phyloP scores from a whole-genome alignment of 2,329 filamentous ascomycete genomes.

The Aspergillus hiratsukae region DNA sequence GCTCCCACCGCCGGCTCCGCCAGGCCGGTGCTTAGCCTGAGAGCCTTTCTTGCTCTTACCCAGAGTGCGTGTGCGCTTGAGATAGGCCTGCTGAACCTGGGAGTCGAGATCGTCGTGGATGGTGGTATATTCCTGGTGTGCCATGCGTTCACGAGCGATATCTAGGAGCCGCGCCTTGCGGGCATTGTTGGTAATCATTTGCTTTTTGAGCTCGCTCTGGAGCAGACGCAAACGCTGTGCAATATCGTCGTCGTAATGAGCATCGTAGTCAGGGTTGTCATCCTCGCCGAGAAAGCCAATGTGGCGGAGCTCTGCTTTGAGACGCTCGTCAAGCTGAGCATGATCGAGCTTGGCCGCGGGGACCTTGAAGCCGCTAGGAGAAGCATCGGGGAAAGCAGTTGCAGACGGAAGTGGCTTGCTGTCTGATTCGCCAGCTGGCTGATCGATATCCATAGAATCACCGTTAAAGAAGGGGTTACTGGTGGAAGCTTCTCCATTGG shows the following conservation, averaged over 20 bases:
- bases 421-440: constrained; percentile 46
- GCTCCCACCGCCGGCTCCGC: constrained; percentile 68
- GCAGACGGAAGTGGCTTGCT: constrained; percentile 59
- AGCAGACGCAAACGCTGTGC: constrained; percentile 82
- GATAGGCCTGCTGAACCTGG: constrained; percentile 90
- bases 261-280: constrained; percentile 72
- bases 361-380: constrained; percentile 73
- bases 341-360: constrained; percentile 78
- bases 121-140: constrained; percentile 92
- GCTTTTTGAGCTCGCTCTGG: constrained; percentile 74
- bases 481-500: neutral
- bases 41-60: constrained; percentile 87
- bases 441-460: constrained; percentile 47
- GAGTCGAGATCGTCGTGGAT: constrained; percentile 95
- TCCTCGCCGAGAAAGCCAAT: constrained; percentile 79
- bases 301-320: constrained; percentile 85
- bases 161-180: constrained; percentile 83
- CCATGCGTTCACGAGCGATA: constrained; percentile 86
- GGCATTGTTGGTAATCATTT: constrained; percentile 83
- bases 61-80: constrained; percentile 90
- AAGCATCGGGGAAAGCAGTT: constrained; percentile 73
- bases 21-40: constrained; percentile 55
- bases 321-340: constrained; percentile 78
- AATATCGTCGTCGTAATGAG: constrained; percentile 89
- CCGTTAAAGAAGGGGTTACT: constrained; percentile 40